Evolutionary conservation across 2,329 filamentous ascomycete species (phyloP), one percentile per base, ranked within the genome.

Genomic region (Scytalidium sp.): DNA sequence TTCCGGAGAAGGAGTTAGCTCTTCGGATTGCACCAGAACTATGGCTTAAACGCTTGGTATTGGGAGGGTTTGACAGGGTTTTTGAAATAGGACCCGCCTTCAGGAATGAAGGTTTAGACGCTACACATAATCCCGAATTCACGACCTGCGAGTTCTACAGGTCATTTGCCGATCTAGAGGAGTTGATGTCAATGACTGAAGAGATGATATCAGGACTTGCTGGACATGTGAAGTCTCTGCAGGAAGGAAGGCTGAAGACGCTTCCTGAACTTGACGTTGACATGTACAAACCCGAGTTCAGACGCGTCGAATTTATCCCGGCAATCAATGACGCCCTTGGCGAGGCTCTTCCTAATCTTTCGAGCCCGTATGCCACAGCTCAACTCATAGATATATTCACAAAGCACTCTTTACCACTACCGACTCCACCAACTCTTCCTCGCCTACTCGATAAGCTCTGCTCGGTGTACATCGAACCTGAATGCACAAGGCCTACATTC

Each of bases 61-160:
- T 97, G 17, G 93, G 92, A 45, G 93, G 92, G 2, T 84, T 97
- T 53, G 88, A 95, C 60, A 84, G 79, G 54, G 84, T 99, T 21
- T 99, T 95, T 63, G 94, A 99, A 70, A 92, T 99, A 56, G 94
- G 94, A 1, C 87, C 90, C 3, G 84, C 85, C 11, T 99, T 99
- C 69, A 83, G 94, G 41, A 99, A 99, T 65, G 94, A 99, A 72
- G 90, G 90, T 67, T 72, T 96, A 29, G 92, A 97, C 67, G 81
- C 80, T 23, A 96, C 90, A 0, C 94, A 99, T 67, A 99, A 99
- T 64, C 93, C 94, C 0, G 94, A 99, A 65, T 99, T 97, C 70
- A 94, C 89, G 41, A 97, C 90, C 52, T 97, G 93, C 74, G 94
- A 99, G 70, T 97, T 96, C 71, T 99, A 99, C 70, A 85, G 88